Percentiles rank a stretch among this genome's conserved stretches.
These are phyloP conservation scores for Aquilaria malaccensis DNA, from an alignment of 345 rosid genomes.

Conservation along the genomic window DNA sequence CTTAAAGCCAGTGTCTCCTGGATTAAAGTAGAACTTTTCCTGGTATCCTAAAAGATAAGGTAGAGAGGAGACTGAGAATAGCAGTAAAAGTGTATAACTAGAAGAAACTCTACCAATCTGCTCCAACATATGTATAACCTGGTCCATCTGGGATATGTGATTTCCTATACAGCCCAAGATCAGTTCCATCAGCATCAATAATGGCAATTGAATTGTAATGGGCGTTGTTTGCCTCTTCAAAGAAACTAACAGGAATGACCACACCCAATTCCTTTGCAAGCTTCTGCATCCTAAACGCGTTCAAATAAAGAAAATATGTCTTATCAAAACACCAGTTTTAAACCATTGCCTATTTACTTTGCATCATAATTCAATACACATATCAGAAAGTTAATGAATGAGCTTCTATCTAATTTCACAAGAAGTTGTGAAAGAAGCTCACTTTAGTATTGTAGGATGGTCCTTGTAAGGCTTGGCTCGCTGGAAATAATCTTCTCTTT, in stretches of 20 bases:
- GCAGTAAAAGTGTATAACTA: too few relatives aligned
- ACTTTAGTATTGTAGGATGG: conserved; percentile 82
- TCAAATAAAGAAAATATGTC: conserved; percentile 2
- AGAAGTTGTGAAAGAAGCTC: conserved; percentile 3
- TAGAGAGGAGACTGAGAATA: not conserved
- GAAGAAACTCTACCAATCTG: too few relatives aligned
- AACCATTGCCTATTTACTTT: conserved; percentile 1
- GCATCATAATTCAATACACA: not conserved
- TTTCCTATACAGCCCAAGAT: conserved; percentile 88
- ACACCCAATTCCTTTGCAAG: conserved; percentile 85
- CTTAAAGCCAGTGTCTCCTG: conserved; percentile 96
- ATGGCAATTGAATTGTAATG: conserved; percentile 89
- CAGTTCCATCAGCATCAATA: conserved; percentile 90
- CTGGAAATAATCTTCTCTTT: conserved; percentile 72
- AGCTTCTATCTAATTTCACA: not conserved
- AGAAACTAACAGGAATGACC: conserved; percentile 90
- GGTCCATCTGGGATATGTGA: conserved; percentile 99
- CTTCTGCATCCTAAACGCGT: conserved; percentile 63
- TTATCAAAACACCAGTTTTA: conserved; percentile 6
- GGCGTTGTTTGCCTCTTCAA: conserved; percentile 91
- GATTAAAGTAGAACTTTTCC: conserved; percentile 97
- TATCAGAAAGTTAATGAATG: too few relatives aligned
- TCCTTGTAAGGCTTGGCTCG: conserved; percentile 77
- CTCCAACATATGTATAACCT: conserved; percentile 30
- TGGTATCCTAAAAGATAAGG: conserved; percentile 55